phyloP scores from a whole-genome alignment of 352 stramenopile species.

The Blastocystis sp. region DNA sequence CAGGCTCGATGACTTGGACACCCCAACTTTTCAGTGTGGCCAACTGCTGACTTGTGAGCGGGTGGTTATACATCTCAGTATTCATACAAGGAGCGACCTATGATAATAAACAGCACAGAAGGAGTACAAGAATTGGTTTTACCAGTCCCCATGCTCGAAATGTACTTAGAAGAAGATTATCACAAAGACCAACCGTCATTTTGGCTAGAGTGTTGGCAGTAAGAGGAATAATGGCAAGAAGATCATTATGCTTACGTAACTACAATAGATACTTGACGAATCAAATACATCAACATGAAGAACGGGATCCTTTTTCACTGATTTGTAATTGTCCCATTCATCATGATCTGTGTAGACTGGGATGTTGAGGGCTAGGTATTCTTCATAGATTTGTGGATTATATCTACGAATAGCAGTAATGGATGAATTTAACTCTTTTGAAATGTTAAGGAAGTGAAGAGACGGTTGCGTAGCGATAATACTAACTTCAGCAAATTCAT shows the following conservation, averaged over 20 bases:
- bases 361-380: not conserved
- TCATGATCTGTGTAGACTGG: conserved; percentile 21
- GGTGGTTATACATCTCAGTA: conserved; percentile 58
- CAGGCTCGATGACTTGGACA: conserved; percentile 37
- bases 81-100: conserved; percentile 58
- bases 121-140: conserved; percentile 28
- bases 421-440: not conserved
- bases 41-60: not conserved
- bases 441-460: conserved; percentile 19
- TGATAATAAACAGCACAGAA: not conserved
- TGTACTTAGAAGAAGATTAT: conserved; percentile 45
- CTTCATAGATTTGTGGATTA: conserved; percentile 10
- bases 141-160: conserved; percentile 27
- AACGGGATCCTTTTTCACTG: conserved; percentile 59
- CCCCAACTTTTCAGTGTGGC: not conserved
- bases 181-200: conserved; percentile 26
- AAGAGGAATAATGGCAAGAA: conserved; percentile 45
- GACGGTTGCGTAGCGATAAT: conserved; percentile 42
- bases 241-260: conserved; percentile 22
- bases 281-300: conserved; percentile 34
- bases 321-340: conserved; percentile 49
- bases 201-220: conserved; percentile 43
- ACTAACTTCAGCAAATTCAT: not conserved
- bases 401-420: not conserved
- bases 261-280: not conserved